Evolutionary conservation across 306 rosid genomes (phyloP).

Genomic region (Gastrolobium villosum): DNA sequence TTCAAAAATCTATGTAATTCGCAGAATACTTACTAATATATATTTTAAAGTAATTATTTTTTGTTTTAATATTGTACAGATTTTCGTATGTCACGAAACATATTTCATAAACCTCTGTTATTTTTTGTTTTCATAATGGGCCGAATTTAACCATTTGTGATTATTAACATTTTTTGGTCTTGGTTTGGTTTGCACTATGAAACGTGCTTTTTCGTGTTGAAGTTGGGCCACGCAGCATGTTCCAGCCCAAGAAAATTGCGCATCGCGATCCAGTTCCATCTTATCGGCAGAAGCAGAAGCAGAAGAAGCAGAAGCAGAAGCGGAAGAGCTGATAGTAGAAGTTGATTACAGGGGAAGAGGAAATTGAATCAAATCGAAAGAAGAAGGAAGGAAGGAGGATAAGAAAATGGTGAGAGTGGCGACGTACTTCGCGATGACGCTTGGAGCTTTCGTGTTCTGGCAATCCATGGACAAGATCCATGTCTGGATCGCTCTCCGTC

Average conservation of each 20-base stretch:
- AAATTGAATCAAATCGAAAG: slow-evolving; percentile 35
- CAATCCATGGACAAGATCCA: slow-evolving; percentile 92
- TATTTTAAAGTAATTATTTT: no score
- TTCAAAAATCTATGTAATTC: no score
- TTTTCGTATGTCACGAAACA: no score
- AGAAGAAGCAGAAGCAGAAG: neutral
- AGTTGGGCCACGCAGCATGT: neutral
- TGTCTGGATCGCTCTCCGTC: slow-evolving; percentile 98
- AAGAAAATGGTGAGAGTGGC: slow-evolving; percentile 73
- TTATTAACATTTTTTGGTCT: no score
- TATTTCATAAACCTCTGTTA: no score
- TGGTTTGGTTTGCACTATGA: neutral
- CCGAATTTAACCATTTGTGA: no score
- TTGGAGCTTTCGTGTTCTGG: slow-evolving; percentile 95
- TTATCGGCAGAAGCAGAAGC: neutral
- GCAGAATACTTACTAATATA: no score
- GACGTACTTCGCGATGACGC: slow-evolving; percentile 88
- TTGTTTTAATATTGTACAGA: no score
- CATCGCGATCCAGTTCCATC: slow-evolving; percentile 1
- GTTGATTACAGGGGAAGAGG: neutral
- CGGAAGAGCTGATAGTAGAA: neutral
- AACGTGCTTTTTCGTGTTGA: neutral
- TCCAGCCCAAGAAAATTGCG: slow-evolving; percentile 4
- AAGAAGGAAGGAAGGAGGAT: slow-evolving; percentile 27
- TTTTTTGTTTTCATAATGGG: neutral